phyloP scores from a whole-genome alignment of 139 green algal genomes.

The Chlamydomonas incerta region DNA sequence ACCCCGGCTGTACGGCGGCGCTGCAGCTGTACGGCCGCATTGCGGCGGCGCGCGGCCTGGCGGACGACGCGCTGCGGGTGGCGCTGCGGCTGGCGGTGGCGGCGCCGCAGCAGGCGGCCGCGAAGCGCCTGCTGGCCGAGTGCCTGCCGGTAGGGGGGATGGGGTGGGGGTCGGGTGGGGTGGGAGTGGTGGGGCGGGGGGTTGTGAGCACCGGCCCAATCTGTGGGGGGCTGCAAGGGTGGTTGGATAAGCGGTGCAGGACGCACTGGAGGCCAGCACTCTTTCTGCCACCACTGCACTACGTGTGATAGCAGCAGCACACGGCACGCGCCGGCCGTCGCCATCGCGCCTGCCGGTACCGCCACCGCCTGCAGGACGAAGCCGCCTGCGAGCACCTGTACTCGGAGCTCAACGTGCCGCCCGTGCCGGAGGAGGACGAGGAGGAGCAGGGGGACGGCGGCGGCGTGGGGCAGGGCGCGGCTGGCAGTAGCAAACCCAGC shows the following conservation, averaged over 20 bases:
- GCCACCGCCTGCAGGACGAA: conserved; percentile 18
- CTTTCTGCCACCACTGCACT: too few species aligned
- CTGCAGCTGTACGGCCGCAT: conserved; percentile 44
- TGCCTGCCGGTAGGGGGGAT: conserved; percentile 46
- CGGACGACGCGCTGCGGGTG: conserved; percentile 60
- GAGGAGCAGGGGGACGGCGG: background rate
- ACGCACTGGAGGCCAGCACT: too few species aligned
- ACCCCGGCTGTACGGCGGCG: conserved; percentile 17
- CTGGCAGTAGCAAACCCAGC: background rate
- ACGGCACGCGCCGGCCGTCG: too few species aligned
- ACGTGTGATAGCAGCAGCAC: too few species aligned
- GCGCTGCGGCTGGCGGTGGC: conserved; percentile 62
- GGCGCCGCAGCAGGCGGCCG: conserved; percentile 41
- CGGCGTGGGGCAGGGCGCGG: background rate
- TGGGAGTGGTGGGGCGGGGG: background rate
- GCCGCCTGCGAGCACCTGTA: background rate
- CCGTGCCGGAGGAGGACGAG: background rate
- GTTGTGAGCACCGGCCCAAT: too few species aligned
- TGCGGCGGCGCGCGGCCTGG: background rate
- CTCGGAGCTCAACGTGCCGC: too few species aligned
- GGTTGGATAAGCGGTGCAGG: too few species aligned
- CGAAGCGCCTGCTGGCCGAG: conserved; percentile 55
- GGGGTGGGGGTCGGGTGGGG: background rate
- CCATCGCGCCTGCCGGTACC: too few species aligned
- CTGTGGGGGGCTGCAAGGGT: too few species aligned